Evolutionary conservation across 2,329 filamentous ascomycete genomes (phyloP).

Genomic region (Colletotrichum spinosum): DNA sequence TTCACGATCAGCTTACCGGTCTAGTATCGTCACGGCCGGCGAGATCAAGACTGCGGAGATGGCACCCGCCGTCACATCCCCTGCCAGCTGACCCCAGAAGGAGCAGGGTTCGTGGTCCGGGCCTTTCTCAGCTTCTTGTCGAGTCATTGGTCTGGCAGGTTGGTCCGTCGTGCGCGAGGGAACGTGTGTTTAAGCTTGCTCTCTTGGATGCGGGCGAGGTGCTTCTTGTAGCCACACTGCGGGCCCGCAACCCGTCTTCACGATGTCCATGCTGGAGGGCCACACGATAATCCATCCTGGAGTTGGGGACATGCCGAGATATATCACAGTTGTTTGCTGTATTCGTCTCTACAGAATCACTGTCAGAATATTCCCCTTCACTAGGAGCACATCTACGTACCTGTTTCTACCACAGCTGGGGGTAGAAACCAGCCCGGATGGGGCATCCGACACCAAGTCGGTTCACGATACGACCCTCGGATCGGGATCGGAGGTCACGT

Average conservation of each 20-base stretch:
- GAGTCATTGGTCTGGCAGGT: constrained; percentile 12
- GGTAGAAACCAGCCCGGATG: no score
- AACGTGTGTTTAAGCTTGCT: not conserved
- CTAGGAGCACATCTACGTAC: no score
- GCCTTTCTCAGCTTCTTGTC: constrained; percentile 1
- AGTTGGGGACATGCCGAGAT: no score
- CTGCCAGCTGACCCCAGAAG: constrained; percentile 18
- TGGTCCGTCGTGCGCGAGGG: not conserved
- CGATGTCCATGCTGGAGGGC: not conserved
- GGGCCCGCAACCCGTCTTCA: not conserved
- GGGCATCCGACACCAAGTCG: no score
- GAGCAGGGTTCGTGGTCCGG: constrained; percentile 2
- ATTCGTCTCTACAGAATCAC: no score
- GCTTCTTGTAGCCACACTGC: constrained; percentile 12
- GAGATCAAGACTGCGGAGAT: constrained; percentile 45
- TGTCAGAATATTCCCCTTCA: no score
- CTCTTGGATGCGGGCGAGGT: constrained; percentile 1
- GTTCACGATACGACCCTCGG: no score
- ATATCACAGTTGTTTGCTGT: no score
- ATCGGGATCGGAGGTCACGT: no score
- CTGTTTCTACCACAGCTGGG: no score
- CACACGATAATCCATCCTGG: no score
- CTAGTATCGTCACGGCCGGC: constrained; percentile 44
- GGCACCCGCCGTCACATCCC: constrained; percentile 42
- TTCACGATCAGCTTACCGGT: constrained; percentile 38